Conservation (phyloP, 352 stramenopile genomes). For the Globisporangium paddicum region DNA sequence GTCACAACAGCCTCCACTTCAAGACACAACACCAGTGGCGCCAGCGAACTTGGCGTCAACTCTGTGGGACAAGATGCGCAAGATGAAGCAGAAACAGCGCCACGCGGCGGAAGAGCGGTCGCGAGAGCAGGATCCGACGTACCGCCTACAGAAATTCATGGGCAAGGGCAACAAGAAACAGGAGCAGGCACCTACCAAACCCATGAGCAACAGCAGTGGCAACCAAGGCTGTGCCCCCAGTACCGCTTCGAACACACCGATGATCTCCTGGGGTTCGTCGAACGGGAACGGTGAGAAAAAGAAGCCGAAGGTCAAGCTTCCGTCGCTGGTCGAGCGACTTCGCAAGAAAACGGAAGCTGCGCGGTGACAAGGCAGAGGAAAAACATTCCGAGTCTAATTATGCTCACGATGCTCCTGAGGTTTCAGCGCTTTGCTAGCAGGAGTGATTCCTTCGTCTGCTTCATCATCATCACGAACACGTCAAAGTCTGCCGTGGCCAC, state of each 20-base stretch:
- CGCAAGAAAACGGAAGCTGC: conserved; percentile 59
- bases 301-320: conserved; percentile 61
- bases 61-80: conserved; percentile 69
- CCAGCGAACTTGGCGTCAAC: conserved; percentile 32
- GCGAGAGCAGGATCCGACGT: conserved; percentile 41
- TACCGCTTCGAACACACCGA: conserved; percentile 10
- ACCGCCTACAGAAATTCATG: conserved; percentile 54
- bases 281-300: conserved; percentile 35
- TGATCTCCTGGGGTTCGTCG: conserved; percentile 38
- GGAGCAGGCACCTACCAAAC: neutral
- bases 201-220: conserved; percentile 16
- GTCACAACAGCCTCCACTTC: neutral
- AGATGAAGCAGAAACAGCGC: conserved; percentile 40
- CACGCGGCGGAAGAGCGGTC: conserved; percentile 28
- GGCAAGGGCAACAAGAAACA: conserved; percentile 17
- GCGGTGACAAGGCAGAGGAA: conserved; percentile 12
- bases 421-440: conserved; percentile 41
- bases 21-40: neutral
- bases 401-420: neutral
- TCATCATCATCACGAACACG: conserved; percentile 83
- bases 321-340: conserved; percentile 67
- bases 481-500: conserved; percentile 76
- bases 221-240: neutral
- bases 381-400: neutral
- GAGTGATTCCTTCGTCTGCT: conserved; percentile 69